Base-by-base conservation (phyloP, 345 rosid genomes). In the Aquilaria yunnanensis region DNA sequence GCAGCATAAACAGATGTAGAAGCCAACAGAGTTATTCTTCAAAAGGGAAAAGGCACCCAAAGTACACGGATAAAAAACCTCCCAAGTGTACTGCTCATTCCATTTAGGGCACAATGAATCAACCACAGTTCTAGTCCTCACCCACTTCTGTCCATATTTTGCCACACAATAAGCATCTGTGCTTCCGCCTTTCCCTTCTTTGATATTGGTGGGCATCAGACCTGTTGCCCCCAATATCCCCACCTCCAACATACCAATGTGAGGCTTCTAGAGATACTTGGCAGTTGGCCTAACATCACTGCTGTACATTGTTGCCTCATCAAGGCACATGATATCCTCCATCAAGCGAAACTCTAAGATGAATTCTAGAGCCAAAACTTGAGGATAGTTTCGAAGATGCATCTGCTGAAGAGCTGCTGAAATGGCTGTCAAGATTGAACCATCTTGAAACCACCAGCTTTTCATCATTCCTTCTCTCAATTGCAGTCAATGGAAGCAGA, bases 1-100 rank as follows among this genome's bases (percentile, higher is more conserved):
- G 23, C 23, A 23, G 1, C 23, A 23, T 23, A 23, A 23, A 23
- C 23, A 23, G 23, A 23, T 23, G 23, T 0, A 23, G 23, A 23
- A 23, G 23, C 23, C 23, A 23, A 23, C 23, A 23, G 23, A 23
- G 1, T 23, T 23, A 23, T 23, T 23, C 23, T 23, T 23, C 23
- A 23, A 23, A 23, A 23, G 23, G 23, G 23, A 23, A 23, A 23
- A 23, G 23, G 23, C 23, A 23, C 23, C 23, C 23, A 23, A 23
- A 0, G 90, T 87, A 75, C 88, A 84, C 41, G 90, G 90, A 67
- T 87, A 88, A 60, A 70, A 75, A 34, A 87, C 90, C 68, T 87
- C 90, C 86, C 85, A 84, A 13, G 86, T 84, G 57, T 84, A 87
- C 65, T 87, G 94, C 76, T 87, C 90, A 11, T 87, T 87, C 94